Base-by-base conservation (phyloP, 352 stramenopile genomes). In the Blastocystis sp. region DNA sequence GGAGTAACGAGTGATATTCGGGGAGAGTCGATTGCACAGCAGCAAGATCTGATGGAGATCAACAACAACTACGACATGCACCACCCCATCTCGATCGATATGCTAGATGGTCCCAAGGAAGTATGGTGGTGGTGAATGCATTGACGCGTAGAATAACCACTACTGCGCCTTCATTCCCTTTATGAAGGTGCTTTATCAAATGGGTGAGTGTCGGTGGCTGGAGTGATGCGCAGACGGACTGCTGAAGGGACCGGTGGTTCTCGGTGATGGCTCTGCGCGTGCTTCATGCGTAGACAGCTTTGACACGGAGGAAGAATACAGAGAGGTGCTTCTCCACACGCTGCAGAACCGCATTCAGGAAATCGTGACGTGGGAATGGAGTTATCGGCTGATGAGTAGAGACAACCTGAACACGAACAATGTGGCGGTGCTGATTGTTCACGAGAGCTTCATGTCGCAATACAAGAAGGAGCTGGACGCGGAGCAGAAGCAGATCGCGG, bases 1-100 rank as follows among this genome's bases (percentile, higher is more conserved):
- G 52, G 45, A 11, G 52, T 81, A 0, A 48, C 71, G 28, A 61
- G 41, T 10, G 71, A 81, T 14, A 62, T 81, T 10, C 45, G 71
- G 19, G 71, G 71, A 7, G 52, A 64, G 28, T 64, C 52, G 10
- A 81, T 81, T 34, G 71, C 71, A 3, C 9, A 81, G 10, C 14
- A 62, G 14, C 34, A 10, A 5, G 45, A 65, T 17, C 71, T 81
- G n/a, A 38, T 81, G 45, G 71, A 81, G 59, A 81, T 81, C 45
- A 81, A 81, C 45, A 81, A 81, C 71, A 61, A 48, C 34, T 81
- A 81, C 52, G 71, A 81, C 23, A 81, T 81, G 71, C 71, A 81
- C 21, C 71, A 81, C 40, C 71, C 71, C n/a, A 64, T 81, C 38
- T 34, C 34, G 23, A 11, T 66, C n/a, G 17, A n/a, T 23, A 40